These are phyloP conservation scores for Fusarium solani-melongenae DNA, from an alignment of 2,329 filamentous ascomycete species.

Conservation along the genomic window DNA sequence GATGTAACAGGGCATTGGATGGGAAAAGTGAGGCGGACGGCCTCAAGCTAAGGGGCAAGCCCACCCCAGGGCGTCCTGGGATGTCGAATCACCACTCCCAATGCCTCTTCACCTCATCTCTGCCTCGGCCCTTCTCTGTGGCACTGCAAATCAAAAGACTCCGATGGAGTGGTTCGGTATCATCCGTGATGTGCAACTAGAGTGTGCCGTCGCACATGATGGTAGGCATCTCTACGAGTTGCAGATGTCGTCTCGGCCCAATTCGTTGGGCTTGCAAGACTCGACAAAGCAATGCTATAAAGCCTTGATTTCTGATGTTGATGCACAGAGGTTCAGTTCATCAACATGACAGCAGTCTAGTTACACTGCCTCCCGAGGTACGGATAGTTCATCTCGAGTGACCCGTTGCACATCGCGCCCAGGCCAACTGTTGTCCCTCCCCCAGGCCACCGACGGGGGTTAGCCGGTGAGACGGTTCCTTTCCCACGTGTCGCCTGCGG, in stretches of 20 bases:
- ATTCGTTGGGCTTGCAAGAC: slow-evolving; percentile 6
- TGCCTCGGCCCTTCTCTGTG: not conserved
- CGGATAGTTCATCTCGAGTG: not conserved
- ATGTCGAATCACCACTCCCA: slow-evolving; percentile 2
- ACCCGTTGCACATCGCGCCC: not conserved
- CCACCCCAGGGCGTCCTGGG: not conserved
- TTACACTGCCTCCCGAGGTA: not conserved
- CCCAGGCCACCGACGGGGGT: not conserved
- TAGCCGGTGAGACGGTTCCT: not conserved
- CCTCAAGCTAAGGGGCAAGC: not conserved
- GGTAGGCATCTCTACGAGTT: not conserved
- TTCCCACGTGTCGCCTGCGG: not conserved
- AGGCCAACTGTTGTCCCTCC: not conserved
- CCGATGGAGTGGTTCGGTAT: not conserved
- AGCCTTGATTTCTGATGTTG: not conserved
- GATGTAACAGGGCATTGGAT: not conserved
- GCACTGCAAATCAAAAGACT: not conserved
- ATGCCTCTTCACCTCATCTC: not conserved
- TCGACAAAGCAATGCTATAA: not conserved
- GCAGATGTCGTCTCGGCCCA: slow-evolving; percentile 17
- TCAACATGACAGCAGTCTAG: not conserved
- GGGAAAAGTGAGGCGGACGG: slow-evolving; percentile 31
- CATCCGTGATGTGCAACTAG: not conserved
- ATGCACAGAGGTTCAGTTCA: not conserved
- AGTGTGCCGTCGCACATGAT: not conserved